A percentile compares a stretch with the other conserved stretches of the same genome.
These are phyloP conservation scores for Botrytis cinerea DNA, from an alignment of 2,329 filamentous ascomycete genomes.

Conservation along the genomic window DNA sequence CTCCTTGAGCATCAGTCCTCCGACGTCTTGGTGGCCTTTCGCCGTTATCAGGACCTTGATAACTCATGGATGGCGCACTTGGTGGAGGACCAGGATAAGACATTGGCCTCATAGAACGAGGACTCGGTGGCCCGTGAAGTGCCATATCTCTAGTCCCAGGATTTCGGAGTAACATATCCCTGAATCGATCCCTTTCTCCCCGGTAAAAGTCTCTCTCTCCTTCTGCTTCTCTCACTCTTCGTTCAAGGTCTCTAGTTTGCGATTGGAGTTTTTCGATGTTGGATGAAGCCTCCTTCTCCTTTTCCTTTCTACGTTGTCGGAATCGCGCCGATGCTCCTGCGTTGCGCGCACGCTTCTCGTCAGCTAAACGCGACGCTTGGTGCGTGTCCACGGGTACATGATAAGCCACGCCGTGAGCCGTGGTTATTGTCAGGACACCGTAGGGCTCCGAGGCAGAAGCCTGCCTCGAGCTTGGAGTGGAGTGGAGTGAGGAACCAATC, in stretches of 20 bases:
- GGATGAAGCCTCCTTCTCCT: conserved; percentile 70
- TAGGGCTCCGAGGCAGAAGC: conserved; percentile 40
- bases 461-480: conserved; percentile 39
- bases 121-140: conserved; percentile 55
- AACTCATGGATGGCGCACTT: conserved; percentile 30
- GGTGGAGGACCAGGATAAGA: conserved; percentile 34
- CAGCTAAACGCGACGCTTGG: conserved; percentile 77
- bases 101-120: conserved; percentile 39
- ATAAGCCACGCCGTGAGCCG: conserved; percentile 54
- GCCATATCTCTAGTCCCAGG: conserved; percentile 57
- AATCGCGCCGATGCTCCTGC: conserved; percentile 84
- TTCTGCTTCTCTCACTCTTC: conserved; percentile 53
- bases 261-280: conserved; percentile 72
- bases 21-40: conserved; percentile 40
- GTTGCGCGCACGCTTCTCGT: conserved; percentile 83
- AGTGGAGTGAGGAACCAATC: conserved; percentile 37
- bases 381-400: conserved; percentile 75
- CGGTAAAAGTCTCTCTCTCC: conserved; percentile 74
- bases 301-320: conserved; percentile 77
- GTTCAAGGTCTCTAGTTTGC: conserved; percentile 65
- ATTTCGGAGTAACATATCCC: conserved; percentile 63
- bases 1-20: conserved; percentile 39
- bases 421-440: conserved; percentile 43
- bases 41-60: conserved; percentile 28
- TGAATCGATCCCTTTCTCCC: conserved; percentile 69